Percentiles rank a stretch among this genome's conserved stretches.
These are phyloP conservation scores for Stagonosporopsis cucurbitacearum DNA, from an alignment of 2,329 filamentous ascomycete genomes.

Conservation along the genomic window DNA sequence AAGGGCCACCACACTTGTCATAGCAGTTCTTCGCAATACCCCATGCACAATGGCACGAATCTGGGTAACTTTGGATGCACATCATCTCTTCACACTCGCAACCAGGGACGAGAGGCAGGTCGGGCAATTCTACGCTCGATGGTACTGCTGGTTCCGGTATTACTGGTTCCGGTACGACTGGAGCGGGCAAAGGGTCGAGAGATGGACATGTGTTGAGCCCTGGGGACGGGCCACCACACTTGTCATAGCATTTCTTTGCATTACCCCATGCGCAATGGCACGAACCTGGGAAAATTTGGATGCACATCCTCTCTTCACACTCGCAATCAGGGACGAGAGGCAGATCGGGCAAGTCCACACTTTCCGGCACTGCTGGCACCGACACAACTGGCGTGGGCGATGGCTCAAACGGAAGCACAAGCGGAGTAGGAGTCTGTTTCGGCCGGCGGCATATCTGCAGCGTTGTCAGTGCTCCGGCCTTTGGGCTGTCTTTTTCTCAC, in stretches of 20 bases:
- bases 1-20: conserved; percentile 36
- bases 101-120: conserved; percentile 7
- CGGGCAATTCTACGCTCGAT: background rate
- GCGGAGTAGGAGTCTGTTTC: background rate
- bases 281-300: conserved; percentile 32
- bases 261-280: conserved; percentile 40
- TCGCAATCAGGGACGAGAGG: conserved; percentile 14
- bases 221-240: conserved; percentile 37
- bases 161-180: no score
- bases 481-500: no score
- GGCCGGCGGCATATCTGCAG: conserved; percentile 1
- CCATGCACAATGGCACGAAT: conserved; percentile 40
- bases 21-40: conserved; percentile 31
- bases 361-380: background rate
- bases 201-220: conserved; percentile 21
- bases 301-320: conserved; percentile 31
- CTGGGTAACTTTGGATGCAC: conserved; percentile 34
- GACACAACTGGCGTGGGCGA: background rate
- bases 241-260: conserved; percentile 32
- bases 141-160: background rate
- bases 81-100: conserved; percentile 26
- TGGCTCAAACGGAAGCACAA: background rate
- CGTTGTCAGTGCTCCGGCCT: background rate
- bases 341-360: background rate
- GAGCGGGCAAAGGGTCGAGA: no score